Base-by-base conservation (phyloP, 1,284 basidiomycete genomes). In the Ganoderma lucidum region DNA sequence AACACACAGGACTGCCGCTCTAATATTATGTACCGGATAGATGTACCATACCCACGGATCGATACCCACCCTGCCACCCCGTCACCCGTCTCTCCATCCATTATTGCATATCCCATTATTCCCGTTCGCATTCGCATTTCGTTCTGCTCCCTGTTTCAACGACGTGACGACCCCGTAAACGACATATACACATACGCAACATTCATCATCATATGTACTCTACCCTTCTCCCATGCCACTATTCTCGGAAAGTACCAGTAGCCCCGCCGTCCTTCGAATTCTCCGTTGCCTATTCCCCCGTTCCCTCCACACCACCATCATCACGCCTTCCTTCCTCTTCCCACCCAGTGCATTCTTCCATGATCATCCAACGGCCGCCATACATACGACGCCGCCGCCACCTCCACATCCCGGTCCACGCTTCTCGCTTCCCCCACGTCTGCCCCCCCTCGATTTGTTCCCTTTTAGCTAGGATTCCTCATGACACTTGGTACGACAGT, bases 11-110 rank as follows among this genome's bases (percentile, higher is more conserved):
- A 61, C 59, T 41, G 58, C 55, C 19, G 15, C 35, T 59, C 56
- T 59, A 37, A 39, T 61, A 41, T 39, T n/a, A 32, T 42, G 39
- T 41, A 61, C 37, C 59, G 48, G 23, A 51, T 51, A 61, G 59
- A 61, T 61, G 59, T 61, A 61, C 59, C 59, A 61, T 61, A 61
- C 23, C 39, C 59, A 61, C 59, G 59, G 59, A 61, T 42, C 39
- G 39, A 61, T 61, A 61, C 59, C 59, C 59, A 41, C 59, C 59
- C 59, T 30, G 53, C n/a, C 28, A 41, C 39, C 37, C 37, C 30
- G 17, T 51, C 48, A 51, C 48, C 48, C 5, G 23, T 17, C 45
- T 23, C 35, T 8, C 35, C 35, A 35, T 35, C 48, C 48, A 51
- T 51, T 51, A 51, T 51, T 51, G 23, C 45, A n/a, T 48, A 48